These are phyloP conservation scores for Simmondsia chinensis DNA, from an alignment of 148 eudicot species.

Conservation along the genomic window DNA sequence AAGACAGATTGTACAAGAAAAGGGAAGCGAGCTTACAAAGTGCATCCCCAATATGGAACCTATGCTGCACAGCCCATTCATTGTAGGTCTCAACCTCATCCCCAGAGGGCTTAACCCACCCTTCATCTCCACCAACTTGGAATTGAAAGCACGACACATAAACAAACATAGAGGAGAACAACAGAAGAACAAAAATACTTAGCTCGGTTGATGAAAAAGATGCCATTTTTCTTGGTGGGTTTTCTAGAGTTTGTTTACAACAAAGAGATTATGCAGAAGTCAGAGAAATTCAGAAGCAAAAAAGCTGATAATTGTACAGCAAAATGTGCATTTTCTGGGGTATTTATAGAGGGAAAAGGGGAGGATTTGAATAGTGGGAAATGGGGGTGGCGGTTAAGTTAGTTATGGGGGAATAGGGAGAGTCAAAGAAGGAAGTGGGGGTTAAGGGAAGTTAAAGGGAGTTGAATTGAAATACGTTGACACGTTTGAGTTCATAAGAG, in stretches of 20 bases:
- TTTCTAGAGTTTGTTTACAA: too few species aligned
- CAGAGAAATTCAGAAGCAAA: neutral
- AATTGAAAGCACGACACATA: conserved; percentile 33
- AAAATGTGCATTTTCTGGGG: too few species aligned
- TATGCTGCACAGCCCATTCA: conserved; percentile 53
- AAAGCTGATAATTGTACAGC: neutral
- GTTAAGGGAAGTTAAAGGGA: too few species aligned
- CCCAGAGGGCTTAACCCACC: conserved; percentile 42
- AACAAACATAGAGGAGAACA: conserved; percentile 7
- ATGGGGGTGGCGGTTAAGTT: conserved; percentile 7
- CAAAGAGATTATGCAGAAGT: too few species aligned
- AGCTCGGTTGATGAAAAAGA: conserved; percentile 15
- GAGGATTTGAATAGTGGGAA: conserved; percentile 9
- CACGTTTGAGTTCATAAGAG: too few species aligned
- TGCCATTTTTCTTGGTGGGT: conserved; percentile 23
- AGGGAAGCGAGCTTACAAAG: conserved; percentile 24
- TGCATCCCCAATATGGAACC: conserved; percentile 55
- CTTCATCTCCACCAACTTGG: conserved; percentile 37
- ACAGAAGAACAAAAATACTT: conserved; percentile 8
- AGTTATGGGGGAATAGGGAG: conserved; percentile 1
- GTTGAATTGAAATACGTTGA: too few species aligned
- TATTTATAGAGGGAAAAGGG: conserved; percentile 8
- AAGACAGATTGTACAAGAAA: too few species aligned
- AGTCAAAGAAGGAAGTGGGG: conserved; percentile 7
- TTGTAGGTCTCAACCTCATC: conserved; percentile 41